Evolutionary conservation across 2,329 filamentous ascomycete genomes (phyloP).

Genomic region (Phyllosticta citriasiana): DNA sequence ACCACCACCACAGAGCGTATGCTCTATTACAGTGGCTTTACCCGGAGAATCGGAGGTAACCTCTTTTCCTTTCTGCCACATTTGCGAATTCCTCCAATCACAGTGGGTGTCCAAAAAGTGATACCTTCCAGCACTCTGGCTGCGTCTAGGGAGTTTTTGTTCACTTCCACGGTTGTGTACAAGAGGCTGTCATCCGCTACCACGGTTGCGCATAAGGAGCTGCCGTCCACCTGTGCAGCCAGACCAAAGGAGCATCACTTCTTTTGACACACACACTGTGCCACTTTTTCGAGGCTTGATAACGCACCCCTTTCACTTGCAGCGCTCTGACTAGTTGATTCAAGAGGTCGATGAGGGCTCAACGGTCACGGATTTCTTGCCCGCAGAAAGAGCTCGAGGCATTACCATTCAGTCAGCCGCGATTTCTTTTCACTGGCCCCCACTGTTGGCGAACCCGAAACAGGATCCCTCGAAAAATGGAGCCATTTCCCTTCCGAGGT

Average conservation of each 20-base stretch:
- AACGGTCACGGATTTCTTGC: constrained; percentile 93
- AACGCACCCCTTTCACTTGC: neutral
- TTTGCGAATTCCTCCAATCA: neutral
- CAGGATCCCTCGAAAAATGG: constrained; percentile 17
- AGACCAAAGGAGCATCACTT: neutral
- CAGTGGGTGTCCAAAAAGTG: too few species aligned
- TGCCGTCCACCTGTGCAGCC: too few species aligned
- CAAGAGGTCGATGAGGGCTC: constrained; percentile 89
- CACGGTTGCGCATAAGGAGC: too few species aligned
- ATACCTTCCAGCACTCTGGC: too few species aligned
- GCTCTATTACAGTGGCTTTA: constrained; percentile 92
- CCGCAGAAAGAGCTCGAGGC: constrained; percentile 79
- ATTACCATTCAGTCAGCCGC: constrained; percentile 98
- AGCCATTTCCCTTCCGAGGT: neutral
- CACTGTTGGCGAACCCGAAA: constrained; percentile 22
- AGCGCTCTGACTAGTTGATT: neutral
- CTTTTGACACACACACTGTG: neutral
- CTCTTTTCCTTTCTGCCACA: neutral
- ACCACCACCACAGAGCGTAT: constrained; percentile 98
- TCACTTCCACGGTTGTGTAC: too few species aligned
- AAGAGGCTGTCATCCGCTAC: too few species aligned
- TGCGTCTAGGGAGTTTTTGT: too few species aligned
- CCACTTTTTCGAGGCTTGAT: neutral
- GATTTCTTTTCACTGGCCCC: constrained; percentile 91
- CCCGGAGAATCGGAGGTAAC: constrained; percentile 66